Base-by-base conservation (phyloP, 164 flowering plant species). In the Houttuynia cordata region DNA sequence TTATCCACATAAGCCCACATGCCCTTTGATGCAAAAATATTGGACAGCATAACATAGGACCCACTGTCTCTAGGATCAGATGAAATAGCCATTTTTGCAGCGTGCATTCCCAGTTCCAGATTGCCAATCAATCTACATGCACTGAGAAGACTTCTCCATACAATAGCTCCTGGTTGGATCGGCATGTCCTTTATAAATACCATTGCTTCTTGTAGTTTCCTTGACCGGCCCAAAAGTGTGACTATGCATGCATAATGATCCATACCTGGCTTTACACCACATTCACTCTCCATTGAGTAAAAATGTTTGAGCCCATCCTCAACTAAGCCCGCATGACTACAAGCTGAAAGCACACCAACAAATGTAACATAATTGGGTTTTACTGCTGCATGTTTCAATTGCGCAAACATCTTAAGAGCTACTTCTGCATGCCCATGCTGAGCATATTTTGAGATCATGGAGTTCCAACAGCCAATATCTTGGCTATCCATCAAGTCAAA, bases 221-320 rank as follows among this genome's bases (percentile, higher is more conserved):
- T 85, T 53, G 84, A 82, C 61, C 82, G 72, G 18, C 88, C 85
- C 62, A 84, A 71, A 34, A 87, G 94, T 58, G 83, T 71, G 66
- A 84, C 90, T 57, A 84, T 64, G 57, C 80, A 78, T 50, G 81
- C 84, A 70, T 83, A 83, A 65, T 84, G 94, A 56, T 84, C 94
- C 21, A 67, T 78, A 24, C 88, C 88, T 19, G 85, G 84, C 67
- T 84, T 74, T 64, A 84, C 70, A 20, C 73, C 80, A 61, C 64
- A 74, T 21, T 50, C 56, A 12, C 61, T 24, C 72, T 61, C 55
- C 78, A 87, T 87, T 24, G 79, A 76, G 22, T 77, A 52, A 57
- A 84, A 87, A 60, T 71, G 68, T 24, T 39, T 41, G 14, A 83
- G 65, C 7, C 94, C 88, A 60, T 58, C 74, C 37, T 84, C 83